Conservation (phyloP, 805 yeast genomes). For the Ogataea degrootiae region DNA sequence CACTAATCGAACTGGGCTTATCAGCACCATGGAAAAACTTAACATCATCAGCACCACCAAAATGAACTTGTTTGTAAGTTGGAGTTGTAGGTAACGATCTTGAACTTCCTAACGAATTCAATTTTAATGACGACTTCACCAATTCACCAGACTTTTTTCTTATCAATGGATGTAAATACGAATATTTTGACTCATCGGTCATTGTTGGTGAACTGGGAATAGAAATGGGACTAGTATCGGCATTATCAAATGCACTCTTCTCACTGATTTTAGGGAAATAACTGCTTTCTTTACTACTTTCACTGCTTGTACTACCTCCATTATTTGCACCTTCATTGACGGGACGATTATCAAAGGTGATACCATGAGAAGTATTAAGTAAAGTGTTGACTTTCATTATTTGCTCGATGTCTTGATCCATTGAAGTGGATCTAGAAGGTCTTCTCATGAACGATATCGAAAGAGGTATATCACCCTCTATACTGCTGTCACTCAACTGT, state of each 20-base stretch:
- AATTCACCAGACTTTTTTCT: slow-evolving; percentile 89
- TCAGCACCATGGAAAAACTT: slow-evolving; percentile 70
- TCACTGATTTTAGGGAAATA: slow-evolving; percentile 1
- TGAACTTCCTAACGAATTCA: slow-evolving; percentile 25
- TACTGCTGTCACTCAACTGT: slow-evolving; percentile 15
- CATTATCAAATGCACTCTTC: background rate
- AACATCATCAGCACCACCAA: slow-evolving; percentile 71
- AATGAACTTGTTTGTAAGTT: slow-evolving; percentile 73
- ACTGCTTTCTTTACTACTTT: background rate
- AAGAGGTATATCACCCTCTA: slow-evolving; percentile 22
- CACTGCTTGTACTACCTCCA: background rate
- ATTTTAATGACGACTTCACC: slow-evolving; percentile 68
- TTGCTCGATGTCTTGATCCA: slow-evolving; percentile 17
- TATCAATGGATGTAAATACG: slow-evolving; percentile 38
- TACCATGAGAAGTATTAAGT: slow-evolving; percentile 14
- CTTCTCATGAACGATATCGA: slow-evolving; percentile 29
- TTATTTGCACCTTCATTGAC: background rate
- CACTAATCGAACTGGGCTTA: slow-evolving; percentile 72
- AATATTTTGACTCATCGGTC: slow-evolving; percentile 1
- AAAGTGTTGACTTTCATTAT: slow-evolving; percentile 30
- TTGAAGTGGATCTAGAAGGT: slow-evolving; percentile 28
- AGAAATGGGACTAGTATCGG: background rate
- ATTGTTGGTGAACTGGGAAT: background rate
- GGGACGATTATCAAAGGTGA: too few species aligned
- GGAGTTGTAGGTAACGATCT: slow-evolving; percentile 51